Base-by-base conservation (phyloP, 108 stramenopile species). In the Nitzschia sp. region DNA sequence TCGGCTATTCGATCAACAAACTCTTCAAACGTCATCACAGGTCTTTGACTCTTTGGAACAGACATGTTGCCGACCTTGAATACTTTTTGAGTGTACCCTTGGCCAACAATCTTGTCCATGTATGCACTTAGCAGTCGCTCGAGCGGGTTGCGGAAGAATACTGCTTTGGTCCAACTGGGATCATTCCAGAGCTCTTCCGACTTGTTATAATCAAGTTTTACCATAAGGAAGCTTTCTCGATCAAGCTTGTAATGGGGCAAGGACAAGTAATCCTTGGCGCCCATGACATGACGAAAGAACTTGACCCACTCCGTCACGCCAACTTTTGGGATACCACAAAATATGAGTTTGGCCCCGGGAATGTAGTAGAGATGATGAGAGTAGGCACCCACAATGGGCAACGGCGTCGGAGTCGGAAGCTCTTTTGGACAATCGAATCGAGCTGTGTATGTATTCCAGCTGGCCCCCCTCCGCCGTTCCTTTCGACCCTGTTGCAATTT, bases 241-340 rank as follows among this genome's bases (percentile, higher is more conserved):
- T 86, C 85, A 27, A 35, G 31, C 64, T 86, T 86, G 51, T 68
- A 67, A 28, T 86, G 74, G 3, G 85, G 85, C 1, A 78, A 15
- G 2, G 77, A 75, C 4, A 71, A 74, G 42, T 85, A 85, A 68
- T 85, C 84, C 28, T 75, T 74, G 30, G 84, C 77, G 13, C 82
- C 82, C 27, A 77, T 59, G 24, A 66, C 66, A 55, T 72, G 75
- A 21, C 71, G 47, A 69, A 66, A 57, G 66, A 83, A 79, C 46
- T 79, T 73, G 48, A 79, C 35, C 84, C 84, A 85, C 55, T 76
- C 69, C 0, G 84, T 81, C 25, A 85, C 66, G 25, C 64, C 71
- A 47, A 69, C 77, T 54, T 84, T 84, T n/a, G 83, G 80, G 1
- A 84, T 81, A 1, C 80, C 83, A 69, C 83, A 84, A 68, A 84